A percentile compares a stretch with the other conserved stretches of the same genome.
These are phyloP conservation scores for Fusarium ambrosium DNA, from an alignment of 2,329 filamentous ascomycete genomes.

Conservation along the genomic window DNA sequence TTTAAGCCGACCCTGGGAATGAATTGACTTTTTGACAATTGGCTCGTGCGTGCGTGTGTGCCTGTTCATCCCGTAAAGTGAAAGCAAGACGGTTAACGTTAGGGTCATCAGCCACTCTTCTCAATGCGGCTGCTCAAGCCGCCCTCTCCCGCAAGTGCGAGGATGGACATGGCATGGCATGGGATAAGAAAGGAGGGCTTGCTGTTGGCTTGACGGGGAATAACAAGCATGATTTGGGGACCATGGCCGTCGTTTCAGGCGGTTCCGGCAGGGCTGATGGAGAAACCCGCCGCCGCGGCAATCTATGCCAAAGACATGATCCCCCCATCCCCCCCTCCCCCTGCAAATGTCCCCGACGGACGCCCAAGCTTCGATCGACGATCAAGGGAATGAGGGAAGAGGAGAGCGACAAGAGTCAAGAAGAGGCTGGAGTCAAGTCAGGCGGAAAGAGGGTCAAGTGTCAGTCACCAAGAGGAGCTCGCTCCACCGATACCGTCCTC, in stretches of 20 bases:
- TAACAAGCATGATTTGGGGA: constrained; percentile 24
- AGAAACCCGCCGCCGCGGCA: constrained; percentile 15
- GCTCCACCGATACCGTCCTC: constrained; percentile 29
- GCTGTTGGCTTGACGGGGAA: constrained; percentile 6
- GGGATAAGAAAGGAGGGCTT: neutral
- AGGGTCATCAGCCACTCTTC: constrained; percentile 2
- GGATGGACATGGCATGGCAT: no score
- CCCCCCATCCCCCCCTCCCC: constrained; percentile 3
- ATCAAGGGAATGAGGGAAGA: neutral
- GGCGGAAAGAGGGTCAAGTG: neutral
- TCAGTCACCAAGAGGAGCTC: neutral
- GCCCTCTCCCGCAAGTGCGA: neutral
- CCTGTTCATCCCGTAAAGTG: constrained; percentile 16
- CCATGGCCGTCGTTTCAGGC: constrained; percentile 34
- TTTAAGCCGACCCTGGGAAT: constrained; percentile 23
- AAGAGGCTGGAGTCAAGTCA: neutral
- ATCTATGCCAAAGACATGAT: constrained; percentile 22
- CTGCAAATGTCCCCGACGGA: constrained; percentile 12
- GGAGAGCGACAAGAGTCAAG: neutral
- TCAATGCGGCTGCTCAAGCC: constrained; percentile 18
- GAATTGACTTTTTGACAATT: constrained; percentile 32
- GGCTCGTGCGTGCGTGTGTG: constrained; percentile 40
- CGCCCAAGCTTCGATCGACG: constrained; percentile 14
- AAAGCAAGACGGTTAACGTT: neutral
- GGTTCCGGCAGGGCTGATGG: constrained; percentile 32